phyloP scores from a whole-genome alignment of 2,329 filamentous ascomycete species.

The Mycosphaerella sp. region DNA sequence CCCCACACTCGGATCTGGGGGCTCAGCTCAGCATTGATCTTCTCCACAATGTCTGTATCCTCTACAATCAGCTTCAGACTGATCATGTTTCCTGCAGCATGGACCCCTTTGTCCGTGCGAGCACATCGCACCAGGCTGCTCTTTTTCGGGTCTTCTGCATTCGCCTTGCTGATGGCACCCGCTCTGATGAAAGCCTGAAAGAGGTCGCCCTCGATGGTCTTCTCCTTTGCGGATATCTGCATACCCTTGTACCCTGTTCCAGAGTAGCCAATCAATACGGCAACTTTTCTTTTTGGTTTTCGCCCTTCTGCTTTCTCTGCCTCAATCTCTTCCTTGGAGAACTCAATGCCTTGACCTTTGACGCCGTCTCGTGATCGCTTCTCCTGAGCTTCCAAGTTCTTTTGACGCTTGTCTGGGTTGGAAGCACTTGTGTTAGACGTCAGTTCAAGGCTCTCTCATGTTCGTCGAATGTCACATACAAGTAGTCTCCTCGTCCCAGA shows the following conservation, averaged over 20 bases:
- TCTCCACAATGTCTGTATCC: constrained; percentile 76
- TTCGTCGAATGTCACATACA: constrained; percentile 42
- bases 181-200: constrained; percentile 88
- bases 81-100: constrained; percentile 91
- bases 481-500: constrained; percentile 60
- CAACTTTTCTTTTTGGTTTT: constrained; percentile 90
- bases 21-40: constrained; percentile 80
- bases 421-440: constrained; percentile 35
- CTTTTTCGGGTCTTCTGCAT: constrained; percentile 94
- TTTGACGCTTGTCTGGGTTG: constrained; percentile 45
- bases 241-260: constrained; percentile 96
- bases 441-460: constrained; percentile 32
- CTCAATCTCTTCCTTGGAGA: constrained; percentile 75
- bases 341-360: constrained; percentile 39
- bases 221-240: constrained; percentile 64
- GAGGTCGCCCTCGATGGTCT: constrained; percentile 92
- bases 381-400: constrained; percentile 39
- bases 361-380: constrained; percentile 41
- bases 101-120: constrained; percentile 93
- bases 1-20: constrained; percentile 94
- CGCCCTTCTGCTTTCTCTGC: constrained; percentile 79
- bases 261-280: constrained; percentile 90
- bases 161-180: constrained; percentile 91
- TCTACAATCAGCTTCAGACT: constrained; percentile 94
- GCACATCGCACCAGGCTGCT: constrained; percentile 90